Conservation (phyloP, 768 basidiomycete genomes). For the Agrocybe praecox region DNA sequence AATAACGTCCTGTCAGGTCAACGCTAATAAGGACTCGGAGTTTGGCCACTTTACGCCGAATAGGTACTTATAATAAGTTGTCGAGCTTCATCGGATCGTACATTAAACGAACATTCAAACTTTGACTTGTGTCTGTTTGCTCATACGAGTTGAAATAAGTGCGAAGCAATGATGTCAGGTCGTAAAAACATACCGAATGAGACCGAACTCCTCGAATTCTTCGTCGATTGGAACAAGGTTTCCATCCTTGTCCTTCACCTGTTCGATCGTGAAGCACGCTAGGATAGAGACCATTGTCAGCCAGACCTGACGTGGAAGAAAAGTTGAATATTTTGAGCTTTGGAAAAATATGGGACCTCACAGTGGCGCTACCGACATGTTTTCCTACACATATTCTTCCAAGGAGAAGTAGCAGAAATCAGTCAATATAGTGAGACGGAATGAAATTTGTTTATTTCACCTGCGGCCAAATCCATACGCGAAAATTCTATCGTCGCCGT, state of each 20-base stretch:
- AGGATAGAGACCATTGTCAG: slow-evolving; percentile 1
- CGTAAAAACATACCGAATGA: slow-evolving; percentile 4
- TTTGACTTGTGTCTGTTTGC: too few relatives aligned
- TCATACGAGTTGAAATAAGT: too few relatives aligned
- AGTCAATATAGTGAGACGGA: too few relatives aligned
- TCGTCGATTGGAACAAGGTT: slow-evolving; percentile 31
- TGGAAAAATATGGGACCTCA: not conserved
- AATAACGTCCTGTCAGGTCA: too few relatives aligned
- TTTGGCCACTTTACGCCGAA: too few relatives aligned
- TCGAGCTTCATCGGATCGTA: too few relatives aligned
- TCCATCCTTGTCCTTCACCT: slow-evolving; percentile 30
- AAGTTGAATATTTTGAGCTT: not conserved
- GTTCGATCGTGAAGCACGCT: slow-evolving; percentile 30
- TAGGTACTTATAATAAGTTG: too few relatives aligned
- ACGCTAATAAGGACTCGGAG: too few relatives aligned
- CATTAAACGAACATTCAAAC: too few relatives aligned
- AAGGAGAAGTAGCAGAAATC: slow-evolving; percentile 10
- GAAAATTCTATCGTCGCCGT: not conserved
- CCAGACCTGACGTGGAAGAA: not conserved
- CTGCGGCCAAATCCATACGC: slow-evolving; percentile 13
- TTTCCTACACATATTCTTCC: slow-evolving; percentile 5
- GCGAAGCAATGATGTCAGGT: not conserved
- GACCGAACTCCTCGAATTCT: slow-evolving; percentile 10
- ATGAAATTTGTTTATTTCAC: not conserved
- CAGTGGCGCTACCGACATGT: slow-evolving; percentile 3